A percentile compares a stretch with the other conserved stretches of the same genome.
Evolutionary conservation across 768 basidiomycete genomes (phyloP).

Genomic region (Boletus speciosus): DNA sequence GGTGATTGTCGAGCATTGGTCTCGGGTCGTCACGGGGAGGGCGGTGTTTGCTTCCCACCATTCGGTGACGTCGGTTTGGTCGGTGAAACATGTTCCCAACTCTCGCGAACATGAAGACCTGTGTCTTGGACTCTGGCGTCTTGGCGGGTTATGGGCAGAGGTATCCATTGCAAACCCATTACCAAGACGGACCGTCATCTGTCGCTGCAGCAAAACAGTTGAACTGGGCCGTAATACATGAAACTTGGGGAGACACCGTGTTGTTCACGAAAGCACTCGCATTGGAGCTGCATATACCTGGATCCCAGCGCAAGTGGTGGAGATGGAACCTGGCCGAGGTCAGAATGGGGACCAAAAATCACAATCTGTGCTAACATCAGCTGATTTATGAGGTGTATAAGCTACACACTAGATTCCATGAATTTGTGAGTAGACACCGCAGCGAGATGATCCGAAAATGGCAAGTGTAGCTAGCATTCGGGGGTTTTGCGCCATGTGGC

Average conservation of each 20-base stretch:
- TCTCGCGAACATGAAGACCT: not conserved
- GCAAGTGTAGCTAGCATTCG: too few relatives aligned
- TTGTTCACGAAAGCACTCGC: too few relatives aligned
- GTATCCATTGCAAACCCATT: constrained; percentile 17
- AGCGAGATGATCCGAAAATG: too few relatives aligned
- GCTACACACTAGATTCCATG: too few relatives aligned
- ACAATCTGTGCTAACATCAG: too few relatives aligned
- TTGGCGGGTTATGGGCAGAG: constrained; percentile 6
- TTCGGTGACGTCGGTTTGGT: not conserved
- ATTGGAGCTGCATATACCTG: too few relatives aligned
- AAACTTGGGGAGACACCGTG: not conserved
- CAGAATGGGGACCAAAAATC: too few relatives aligned
- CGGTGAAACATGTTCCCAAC: not conserved
- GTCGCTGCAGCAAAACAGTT: constrained; percentile 16
- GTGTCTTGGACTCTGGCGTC: not conserved
- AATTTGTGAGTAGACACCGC: too few relatives aligned
- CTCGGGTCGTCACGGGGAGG: not conserved
- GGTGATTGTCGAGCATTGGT: not conserved
- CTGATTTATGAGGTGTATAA: too few relatives aligned
- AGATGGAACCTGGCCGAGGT: too few relatives aligned
- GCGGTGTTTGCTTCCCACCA: not conserved
- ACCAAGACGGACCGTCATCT: constrained; percentile 24
- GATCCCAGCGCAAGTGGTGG: too few relatives aligned
- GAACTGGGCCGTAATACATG: not conserved
- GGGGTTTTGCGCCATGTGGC: too few relatives aligned